These are phyloP conservation scores for Pisolithus thermaeus DNA, from an alignment of 1,284 basidiomycete species.

Conservation along the genomic window DNA sequence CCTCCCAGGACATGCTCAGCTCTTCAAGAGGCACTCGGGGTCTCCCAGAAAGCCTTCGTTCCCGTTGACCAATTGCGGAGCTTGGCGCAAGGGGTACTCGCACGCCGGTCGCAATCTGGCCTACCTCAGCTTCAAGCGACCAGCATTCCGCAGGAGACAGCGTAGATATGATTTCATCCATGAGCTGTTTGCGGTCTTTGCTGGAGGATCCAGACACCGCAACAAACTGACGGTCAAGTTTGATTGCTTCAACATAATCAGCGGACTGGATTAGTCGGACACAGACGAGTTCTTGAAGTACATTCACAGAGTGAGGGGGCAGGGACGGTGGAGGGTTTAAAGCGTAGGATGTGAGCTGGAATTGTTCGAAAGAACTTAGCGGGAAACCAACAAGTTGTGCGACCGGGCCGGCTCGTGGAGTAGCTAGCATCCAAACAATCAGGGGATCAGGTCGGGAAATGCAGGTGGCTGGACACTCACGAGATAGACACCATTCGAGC, in stretches of 20 bases:
- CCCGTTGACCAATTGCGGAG: slow-evolving; percentile 9
- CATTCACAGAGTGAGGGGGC: slow-evolving; percentile 43
- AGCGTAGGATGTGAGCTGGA: slow-evolving; percentile 50
- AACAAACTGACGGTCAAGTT: slow-evolving; percentile 64
- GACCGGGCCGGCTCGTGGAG: slow-evolving; percentile 50
- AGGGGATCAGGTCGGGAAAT: not conserved
- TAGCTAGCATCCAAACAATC: slow-evolving; percentile 36
- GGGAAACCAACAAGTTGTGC: slow-evolving; percentile 58
- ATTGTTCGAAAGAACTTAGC: slow-evolving; percentile 57
- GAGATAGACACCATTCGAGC: slow-evolving; percentile 61
- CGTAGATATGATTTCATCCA: slow-evolving; percentile 57
- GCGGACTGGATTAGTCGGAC: slow-evolving; percentile 75
- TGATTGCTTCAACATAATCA: slow-evolving; percentile 65
- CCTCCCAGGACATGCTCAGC: slow-evolving; percentile 50
- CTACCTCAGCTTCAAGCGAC: slow-evolving; percentile 48
- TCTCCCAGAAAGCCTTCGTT: slow-evolving; percentile 5
- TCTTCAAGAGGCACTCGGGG: slow-evolving; percentile 20
- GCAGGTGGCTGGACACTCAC: slow-evolving; percentile 38
- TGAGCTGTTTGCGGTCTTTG: slow-evolving; percentile 56
- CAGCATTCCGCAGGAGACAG: slow-evolving; percentile 55
- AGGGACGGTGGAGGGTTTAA: slow-evolving; percentile 49
- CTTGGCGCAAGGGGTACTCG: slow-evolving; percentile 11
- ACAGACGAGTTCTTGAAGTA: slow-evolving; percentile 77
- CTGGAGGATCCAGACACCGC: slow-evolving; percentile 25
- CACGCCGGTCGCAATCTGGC: slow-evolving; percentile 17